Conservation (phyloP, 2,329 filamentous ascomycete species). For the Phialophora expanda region DNA sequence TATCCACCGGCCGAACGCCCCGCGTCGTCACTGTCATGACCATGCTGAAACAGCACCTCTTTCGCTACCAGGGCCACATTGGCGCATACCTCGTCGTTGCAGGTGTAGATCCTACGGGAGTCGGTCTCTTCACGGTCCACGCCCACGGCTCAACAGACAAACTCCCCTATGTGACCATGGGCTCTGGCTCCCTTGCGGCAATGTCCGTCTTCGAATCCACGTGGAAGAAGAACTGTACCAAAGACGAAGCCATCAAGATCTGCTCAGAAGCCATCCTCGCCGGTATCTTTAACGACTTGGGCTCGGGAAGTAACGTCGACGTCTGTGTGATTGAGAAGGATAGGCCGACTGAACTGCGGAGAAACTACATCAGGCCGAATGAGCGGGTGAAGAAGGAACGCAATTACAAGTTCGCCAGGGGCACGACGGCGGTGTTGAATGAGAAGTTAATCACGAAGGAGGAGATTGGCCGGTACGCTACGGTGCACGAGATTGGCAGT, state of each 20-base stretch:
- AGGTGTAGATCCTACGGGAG: slow-evolving; percentile 92
- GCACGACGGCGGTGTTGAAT: slow-evolving; percentile 94
- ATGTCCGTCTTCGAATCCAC: slow-evolving; percentile 98
- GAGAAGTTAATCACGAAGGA: slow-evolving; percentile 95
- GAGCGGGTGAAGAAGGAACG: slow-evolving; percentile 87
- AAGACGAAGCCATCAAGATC: slow-evolving; percentile 81
- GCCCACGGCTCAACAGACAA: slow-evolving; percentile 98
- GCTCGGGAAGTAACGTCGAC: slow-evolving; percentile 96
- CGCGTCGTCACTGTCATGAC: slow-evolving; percentile 99
- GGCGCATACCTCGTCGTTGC: slow-evolving; percentile 97
- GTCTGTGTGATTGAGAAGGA: slow-evolving; percentile 93
- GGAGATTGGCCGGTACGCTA: slow-evolving; percentile 92
- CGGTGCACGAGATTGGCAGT: slow-evolving; percentile 77
- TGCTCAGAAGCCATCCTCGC: slow-evolving; percentile 87
- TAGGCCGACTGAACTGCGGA: slow-evolving; percentile 84
- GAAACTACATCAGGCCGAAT: slow-evolving; percentile 93
- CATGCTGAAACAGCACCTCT: slow-evolving; percentile 98
- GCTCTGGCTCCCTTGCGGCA: slow-evolving; percentile 89
- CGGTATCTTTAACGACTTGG: slow-evolving; percentile 98
- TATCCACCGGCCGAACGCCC: slow-evolving; percentile 94
- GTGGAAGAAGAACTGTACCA: slow-evolving; percentile 80
- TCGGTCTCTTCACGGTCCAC: slow-evolving; percentile 96
- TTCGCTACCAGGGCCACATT: slow-evolving; percentile 97
- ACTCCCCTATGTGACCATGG: slow-evolving; percentile 99
- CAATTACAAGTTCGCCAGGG: slow-evolving; percentile 87